Evolutionary conservation across 148 eudicot species (phyloP).

Genomic region (Silene uniflora): DNA sequence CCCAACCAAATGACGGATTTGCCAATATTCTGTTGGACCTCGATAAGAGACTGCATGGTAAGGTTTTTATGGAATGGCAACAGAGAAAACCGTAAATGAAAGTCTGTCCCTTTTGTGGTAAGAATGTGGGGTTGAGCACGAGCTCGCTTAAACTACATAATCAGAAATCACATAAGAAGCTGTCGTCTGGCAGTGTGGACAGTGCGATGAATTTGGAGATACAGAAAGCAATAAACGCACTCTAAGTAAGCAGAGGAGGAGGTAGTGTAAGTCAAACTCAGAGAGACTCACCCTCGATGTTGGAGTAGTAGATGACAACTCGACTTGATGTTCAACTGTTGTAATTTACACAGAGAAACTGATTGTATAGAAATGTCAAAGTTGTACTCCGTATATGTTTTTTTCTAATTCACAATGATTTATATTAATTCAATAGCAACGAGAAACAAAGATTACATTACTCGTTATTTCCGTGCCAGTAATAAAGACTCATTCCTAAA

Average conservation of each 20-base stretch:
- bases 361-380: too few relatives aligned
- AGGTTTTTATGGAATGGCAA: slow-evolving; percentile 99
- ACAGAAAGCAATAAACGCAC: slow-evolving; percentile 71
- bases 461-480: too few relatives aligned
- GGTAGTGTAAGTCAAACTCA: slow-evolving; percentile 91
- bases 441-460: too few relatives aligned
- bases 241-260: slow-evolving; percentile 57
- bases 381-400: too few relatives aligned
- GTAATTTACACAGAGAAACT: not conserved
- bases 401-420: too few relatives aligned
- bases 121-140: slow-evolving; percentile 91
- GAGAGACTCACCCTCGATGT: slow-evolving; percentile 55
- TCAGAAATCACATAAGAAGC: slow-evolving; percentile 82
- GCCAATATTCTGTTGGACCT: slow-evolving; percentile 72
- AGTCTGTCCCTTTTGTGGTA: slow-evolving; percentile 92
- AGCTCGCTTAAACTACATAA: slow-evolving; percentile 92
- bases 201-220: slow-evolving; percentile 98
- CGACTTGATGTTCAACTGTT: not conserved
- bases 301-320: slow-evolving; percentile 26
- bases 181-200: slow-evolving; percentile 96
- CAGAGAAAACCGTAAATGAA: slow-evolving; percentile 82
- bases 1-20: slow-evolving; percentile 97
- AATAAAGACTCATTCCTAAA: too few relatives aligned
- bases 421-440: too few relatives aligned
- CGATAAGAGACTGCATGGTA: slow-evolving; percentile 67